Percentiles rank a stretch among this genome's conserved stretches.
These are phyloP conservation scores for Blechomonas ayalai DNA, from an alignment of 208 protist species.

Conservation along the genomic window DNA sequence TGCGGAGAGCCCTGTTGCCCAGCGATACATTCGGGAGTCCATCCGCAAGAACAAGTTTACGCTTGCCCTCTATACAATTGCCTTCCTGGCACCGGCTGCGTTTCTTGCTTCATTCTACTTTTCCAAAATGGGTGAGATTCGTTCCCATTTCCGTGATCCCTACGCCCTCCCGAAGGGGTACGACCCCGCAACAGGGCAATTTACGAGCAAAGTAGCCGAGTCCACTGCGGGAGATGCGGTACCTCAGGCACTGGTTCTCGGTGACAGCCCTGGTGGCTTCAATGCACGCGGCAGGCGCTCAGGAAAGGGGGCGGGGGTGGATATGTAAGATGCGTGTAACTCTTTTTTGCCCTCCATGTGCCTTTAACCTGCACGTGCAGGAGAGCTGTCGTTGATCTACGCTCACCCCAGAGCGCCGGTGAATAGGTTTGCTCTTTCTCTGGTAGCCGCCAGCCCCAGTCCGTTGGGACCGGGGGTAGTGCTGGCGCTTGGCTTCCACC, in stretches of 20 bases:
- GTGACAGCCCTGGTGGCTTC: slow-evolving; percentile 28
- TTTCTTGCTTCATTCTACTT: slow-evolving; percentile 65
- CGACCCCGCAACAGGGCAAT: slow-evolving; percentile 47
- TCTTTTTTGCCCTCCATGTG: too few species aligned
- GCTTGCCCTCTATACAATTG: slow-evolving; percentile 30
- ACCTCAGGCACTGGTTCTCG: slow-evolving; percentile 38
- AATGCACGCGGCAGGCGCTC: background rate
- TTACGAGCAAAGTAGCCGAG: slow-evolving; percentile 7
- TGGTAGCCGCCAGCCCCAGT: too few species aligned
- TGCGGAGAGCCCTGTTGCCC: slow-evolving; percentile 47
- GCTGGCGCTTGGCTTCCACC: too few species aligned
- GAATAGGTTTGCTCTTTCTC: too few species aligned
- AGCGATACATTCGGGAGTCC: slow-evolving; percentile 51
- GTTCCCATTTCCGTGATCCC: slow-evolving; percentile 54
- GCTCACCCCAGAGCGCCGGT: too few species aligned
- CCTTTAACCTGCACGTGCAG: too few species aligned
- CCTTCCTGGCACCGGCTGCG: slow-evolving; percentile 31
- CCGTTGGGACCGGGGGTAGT: too few species aligned
- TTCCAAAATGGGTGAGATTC: slow-evolving; percentile 45
- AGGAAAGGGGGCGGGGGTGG: too few species aligned
- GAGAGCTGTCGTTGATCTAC: too few species aligned
- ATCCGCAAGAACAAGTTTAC: slow-evolving; percentile 70
- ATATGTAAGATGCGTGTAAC: too few species aligned
- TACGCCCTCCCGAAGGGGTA: slow-evolving; percentile 70
- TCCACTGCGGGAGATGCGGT: slow-evolving; percentile 5